These are phyloP conservation scores for Trypanosoma scelopori DNA, from an alignment of 208 protist genomes.

Conservation along the genomic window DNA sequence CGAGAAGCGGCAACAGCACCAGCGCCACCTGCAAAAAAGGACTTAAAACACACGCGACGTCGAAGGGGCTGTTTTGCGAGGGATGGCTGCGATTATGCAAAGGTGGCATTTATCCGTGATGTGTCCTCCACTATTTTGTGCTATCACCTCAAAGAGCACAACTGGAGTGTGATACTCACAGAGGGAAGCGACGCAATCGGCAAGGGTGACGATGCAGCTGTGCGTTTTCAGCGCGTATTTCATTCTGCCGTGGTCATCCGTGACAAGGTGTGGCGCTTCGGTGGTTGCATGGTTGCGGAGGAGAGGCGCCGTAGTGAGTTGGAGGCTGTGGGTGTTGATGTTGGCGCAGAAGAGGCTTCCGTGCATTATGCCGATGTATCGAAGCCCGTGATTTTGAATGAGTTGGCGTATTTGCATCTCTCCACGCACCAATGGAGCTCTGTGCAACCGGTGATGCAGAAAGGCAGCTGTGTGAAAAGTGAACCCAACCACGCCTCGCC, in stretches of 20 bases:
- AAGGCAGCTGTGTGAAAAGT: not conserved
- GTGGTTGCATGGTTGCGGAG: conserved; percentile 20
- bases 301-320: not conserved
- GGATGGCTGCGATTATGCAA: not conserved
- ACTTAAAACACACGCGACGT: not conserved
- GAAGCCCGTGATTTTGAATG: conserved; percentile 1
- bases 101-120: not conserved
- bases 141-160: conserved; percentile 4
- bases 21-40: not conserved
- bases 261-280: conserved; percentile 31
- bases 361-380: not conserved
- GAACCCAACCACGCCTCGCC: too few relatives aligned
- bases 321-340: not conserved
- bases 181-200: not conserved
- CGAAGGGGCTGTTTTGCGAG: not conserved
- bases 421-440: conserved; percentile 19
- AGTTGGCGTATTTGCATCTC: conserved; percentile 14
- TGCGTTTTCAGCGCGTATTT: conserved; percentile 11
- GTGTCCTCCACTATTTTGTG: not conserved
- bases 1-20: not conserved
- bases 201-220: not conserved
- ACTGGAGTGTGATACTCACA: conserved; percentile 9
- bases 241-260: conserved; percentile 31
- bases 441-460: conserved; percentile 4
- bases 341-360: not conserved